A percentile compares a stretch with the other conserved stretches of the same genome.
Conservation (phyloP, 1,139 yeast species). For the Nakaseomyces nivariensis region DNA sequence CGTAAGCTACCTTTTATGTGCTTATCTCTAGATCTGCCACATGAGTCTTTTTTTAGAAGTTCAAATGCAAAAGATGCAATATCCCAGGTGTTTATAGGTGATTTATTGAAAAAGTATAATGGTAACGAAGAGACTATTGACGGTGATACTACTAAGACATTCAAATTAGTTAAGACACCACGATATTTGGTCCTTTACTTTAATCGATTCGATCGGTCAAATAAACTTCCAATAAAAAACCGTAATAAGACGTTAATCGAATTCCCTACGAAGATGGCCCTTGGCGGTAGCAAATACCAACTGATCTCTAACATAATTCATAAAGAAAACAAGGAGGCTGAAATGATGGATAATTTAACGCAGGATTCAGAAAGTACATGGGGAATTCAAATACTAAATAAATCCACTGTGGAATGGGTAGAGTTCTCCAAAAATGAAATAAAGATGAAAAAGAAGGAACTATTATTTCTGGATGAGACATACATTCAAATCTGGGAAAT, state of each 20-base stretch:
- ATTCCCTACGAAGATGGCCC: constrained; percentile 36
- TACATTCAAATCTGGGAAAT: constrained; percentile 62
- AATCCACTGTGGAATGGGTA: constrained; percentile 41
- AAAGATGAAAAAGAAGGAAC: constrained; percentile 42
- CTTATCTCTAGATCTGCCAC: constrained; percentile 50
- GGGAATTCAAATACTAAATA: constrained; percentile 43
- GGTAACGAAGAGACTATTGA: constrained; percentile 19
- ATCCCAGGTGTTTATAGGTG: constrained; percentile 43
- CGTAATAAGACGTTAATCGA: constrained; percentile 58
- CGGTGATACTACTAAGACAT: constrained; percentile 26
- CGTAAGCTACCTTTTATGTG: constrained; percentile 40
- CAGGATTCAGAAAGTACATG: constrained; percentile 34
- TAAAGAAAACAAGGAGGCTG: constrained; percentile 23
- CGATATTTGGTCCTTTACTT: constrained; percentile 45
- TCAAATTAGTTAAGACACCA: constrained; percentile 41
- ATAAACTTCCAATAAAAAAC: constrained; percentile 32
- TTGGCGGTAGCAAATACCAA: constrained; percentile 32
- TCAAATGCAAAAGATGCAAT: constrained; percentile 34
- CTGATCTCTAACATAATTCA: constrained; percentile 45
- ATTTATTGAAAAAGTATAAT: constrained; percentile 40
- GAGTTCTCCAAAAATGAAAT: constrained; percentile 46
- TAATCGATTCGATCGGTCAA: constrained; percentile 40
- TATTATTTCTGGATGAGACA: constrained; percentile 53
- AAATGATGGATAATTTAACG: constrained; percentile 8
- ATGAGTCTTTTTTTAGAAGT: constrained; percentile 44